Conservation (phyloP, 805 yeast species). For the Barnettozyma wickerhamii region DNA sequence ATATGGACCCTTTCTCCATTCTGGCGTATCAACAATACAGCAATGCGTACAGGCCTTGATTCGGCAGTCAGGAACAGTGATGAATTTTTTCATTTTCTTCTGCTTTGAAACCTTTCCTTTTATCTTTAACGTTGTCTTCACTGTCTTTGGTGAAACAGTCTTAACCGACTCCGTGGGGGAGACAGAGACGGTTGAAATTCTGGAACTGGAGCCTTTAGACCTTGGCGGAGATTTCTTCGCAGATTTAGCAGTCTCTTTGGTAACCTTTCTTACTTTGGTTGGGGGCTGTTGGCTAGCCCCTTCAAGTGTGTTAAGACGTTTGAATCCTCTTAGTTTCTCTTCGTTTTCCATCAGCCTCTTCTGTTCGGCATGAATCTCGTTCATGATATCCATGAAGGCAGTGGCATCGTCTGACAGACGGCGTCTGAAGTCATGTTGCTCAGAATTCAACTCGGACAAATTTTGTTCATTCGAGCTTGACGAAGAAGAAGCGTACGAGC, state of each 20-base stretch:
- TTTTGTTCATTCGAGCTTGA: background rate
- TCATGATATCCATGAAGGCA: background rate
- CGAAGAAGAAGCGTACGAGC: too few species aligned
- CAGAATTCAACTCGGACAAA: background rate
- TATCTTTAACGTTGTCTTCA: background rate
- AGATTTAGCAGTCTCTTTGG: too few species aligned
- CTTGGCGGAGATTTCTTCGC: too few species aligned
- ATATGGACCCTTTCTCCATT: slow-evolving; percentile 20
- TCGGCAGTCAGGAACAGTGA: too few species aligned
- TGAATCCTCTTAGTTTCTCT: background rate
- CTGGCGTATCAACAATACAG: slow-evolving; percentile 12
- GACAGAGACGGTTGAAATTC: too few species aligned
- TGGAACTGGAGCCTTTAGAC: too few species aligned
- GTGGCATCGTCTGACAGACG: background rate
- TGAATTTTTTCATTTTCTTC: background rate
- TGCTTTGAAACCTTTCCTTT: background rate
- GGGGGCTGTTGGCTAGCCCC: too few species aligned
- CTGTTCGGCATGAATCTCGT: background rate
- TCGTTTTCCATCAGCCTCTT: background rate
- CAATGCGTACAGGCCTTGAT: slow-evolving; percentile 12
- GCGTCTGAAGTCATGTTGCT: background rate
- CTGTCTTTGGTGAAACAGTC: too few species aligned
- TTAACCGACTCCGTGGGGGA: too few species aligned
- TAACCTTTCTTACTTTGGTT: too few species aligned
- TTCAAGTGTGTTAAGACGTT: too few species aligned